Base-by-base conservation (phyloP, 1,139 yeast genomes). In the Insectozyma bohioensis region DNA sequence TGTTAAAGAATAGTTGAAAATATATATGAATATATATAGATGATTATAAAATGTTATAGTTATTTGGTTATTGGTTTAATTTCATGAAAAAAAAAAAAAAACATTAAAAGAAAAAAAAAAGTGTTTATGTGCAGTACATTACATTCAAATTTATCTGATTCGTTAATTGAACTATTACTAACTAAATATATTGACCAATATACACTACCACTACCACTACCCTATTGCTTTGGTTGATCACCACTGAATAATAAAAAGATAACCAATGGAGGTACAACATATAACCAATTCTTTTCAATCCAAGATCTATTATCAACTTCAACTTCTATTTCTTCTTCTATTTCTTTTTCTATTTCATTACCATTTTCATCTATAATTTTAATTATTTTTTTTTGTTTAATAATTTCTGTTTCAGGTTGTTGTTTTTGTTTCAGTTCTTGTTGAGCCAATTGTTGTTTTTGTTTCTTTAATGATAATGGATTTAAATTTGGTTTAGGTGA, bases 271-370 rank as follows among this genome's bases (percentile, higher is more conserved):
- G 67, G 63, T 2, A 65, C 70, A 16, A 69, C 41, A 47, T 72
- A 74, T 58, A 71, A 58, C 81, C 81, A 75, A 49, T 76, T 66
- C 52, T 67, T 67, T 45, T 74, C 79, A 16, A 75, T 55, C 59
- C 72, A 75, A 2, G 78, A 67, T 34, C 73, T 61, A 17, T 65
- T 61, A 33, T 56, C 64, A 5, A 48, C 58, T 16, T 51, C 66
- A 6, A 51, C 54, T 26, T 49, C 54, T 12, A 45, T 47, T 28
- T 47, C 53, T 39, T 54, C 49, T 39, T 56, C 62, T 7, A 46
- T 51, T 27, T 51, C 56, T 13, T 40, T 50, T 29, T 51, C 56
- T 2, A 48, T 44, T 22, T 52, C 56, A 11, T 54, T 51, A 0
- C 63, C 68, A 4, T 56, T 41, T 9, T 50, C 57, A 34, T 59